Evolutionary conservation across 345 rosid species (phyloP).

Genomic region (Ceriops zippeliana): DNA sequence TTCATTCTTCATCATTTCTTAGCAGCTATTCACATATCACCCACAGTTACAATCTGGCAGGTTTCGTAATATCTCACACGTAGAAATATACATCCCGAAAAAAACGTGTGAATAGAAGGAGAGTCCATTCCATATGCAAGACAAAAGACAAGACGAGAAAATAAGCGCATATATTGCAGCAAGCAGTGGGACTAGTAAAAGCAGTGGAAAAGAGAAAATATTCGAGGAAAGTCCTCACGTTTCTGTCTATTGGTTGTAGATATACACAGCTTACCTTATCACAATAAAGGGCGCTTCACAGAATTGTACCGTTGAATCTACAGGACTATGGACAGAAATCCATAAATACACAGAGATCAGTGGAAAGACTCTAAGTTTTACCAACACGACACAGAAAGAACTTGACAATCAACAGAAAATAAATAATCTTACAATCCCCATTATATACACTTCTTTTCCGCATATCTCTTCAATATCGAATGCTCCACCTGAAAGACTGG

Average conservation of each 20-base stretch:
- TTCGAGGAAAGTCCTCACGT: background rate
- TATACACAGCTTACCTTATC: background rate
- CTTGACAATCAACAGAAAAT: background rate
- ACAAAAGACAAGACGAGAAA: background rate
- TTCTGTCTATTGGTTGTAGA: background rate
- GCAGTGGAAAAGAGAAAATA: background rate
- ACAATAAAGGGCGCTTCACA: constrained; percentile 1
- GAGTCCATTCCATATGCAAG: background rate
- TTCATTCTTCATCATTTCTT: too few relatives aligned
- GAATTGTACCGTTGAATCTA: constrained; percentile 11
- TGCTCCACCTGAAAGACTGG: background rate
- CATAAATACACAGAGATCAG: constrained; percentile 19
- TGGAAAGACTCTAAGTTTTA: constrained; percentile 9
- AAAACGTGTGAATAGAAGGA: background rate
- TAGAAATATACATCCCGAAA: background rate
- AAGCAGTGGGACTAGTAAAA: background rate
- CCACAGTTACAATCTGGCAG: background rate
- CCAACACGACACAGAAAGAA: constrained; percentile 10
- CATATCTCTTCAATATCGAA: background rate
- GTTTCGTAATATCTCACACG: background rate
- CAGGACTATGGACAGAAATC: constrained; percentile 6
- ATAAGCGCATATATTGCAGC: background rate
- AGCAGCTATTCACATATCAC: too few relatives aligned
- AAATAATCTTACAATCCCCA: background rate
- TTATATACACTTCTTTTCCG: background rate